Percentiles rank a stretch among this genome's conserved stretches.
These are phyloP conservation scores for Penicillium simplicissimum DNA, from an alignment of 495 filamentous ascomycete species.

Conservation along the genomic window DNA sequence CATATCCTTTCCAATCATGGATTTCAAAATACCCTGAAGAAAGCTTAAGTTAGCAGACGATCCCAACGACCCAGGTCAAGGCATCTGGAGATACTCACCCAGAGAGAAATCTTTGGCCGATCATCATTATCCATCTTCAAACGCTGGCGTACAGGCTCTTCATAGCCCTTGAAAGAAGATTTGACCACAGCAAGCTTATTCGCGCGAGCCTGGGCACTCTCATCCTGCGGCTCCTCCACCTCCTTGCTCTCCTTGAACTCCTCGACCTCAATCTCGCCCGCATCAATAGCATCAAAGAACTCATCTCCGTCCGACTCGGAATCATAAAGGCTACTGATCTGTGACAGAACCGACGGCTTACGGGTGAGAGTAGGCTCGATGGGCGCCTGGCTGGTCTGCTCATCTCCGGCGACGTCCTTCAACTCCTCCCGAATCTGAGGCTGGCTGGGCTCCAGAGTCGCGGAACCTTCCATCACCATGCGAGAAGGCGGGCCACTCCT, in stretches of 20 bases:
- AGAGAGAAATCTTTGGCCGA: slow-evolving; percentile 89
- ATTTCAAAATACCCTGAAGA: slow-evolving; percentile 88
- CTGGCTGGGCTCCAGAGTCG: slow-evolving; percentile 22
- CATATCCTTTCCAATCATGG: slow-evolving; percentile 99
- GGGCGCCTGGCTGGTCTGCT: slow-evolving; percentile 12
- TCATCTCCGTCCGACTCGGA: slow-evolving; percentile 87
- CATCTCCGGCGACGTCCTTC: slow-evolving; percentile 8
- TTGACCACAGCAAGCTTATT: slow-evolving; percentile 59
- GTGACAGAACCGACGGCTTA: slow-evolving; percentile 36
- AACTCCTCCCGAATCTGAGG: slow-evolving; percentile 17
- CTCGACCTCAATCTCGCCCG: slow-evolving; percentile 82
- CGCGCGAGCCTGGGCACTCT: slow-evolving; percentile 50
- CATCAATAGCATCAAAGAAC: slow-evolving; percentile 96
- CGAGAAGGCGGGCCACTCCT: slow-evolving; percentile 34
- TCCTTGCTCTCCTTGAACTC: slow-evolving; percentile 54
- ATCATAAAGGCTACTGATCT: slow-evolving; percentile 59
- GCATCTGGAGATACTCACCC: slow-evolving; percentile 61
- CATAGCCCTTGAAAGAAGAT: slow-evolving; percentile 84
- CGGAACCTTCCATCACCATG: slow-evolving; percentile 17
- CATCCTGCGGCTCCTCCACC: slow-evolving; percentile 42
- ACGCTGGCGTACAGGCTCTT: slow-evolving; percentile 73
- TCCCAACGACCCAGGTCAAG: not conserved
- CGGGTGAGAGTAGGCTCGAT: slow-evolving; percentile 21
- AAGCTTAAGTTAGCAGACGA: slow-evolving; percentile 19
- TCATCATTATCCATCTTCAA: slow-evolving; percentile 92